Base-by-base conservation (phyloP, 352 stramenopile genomes). In the Stramenopiles sp. region DNA sequence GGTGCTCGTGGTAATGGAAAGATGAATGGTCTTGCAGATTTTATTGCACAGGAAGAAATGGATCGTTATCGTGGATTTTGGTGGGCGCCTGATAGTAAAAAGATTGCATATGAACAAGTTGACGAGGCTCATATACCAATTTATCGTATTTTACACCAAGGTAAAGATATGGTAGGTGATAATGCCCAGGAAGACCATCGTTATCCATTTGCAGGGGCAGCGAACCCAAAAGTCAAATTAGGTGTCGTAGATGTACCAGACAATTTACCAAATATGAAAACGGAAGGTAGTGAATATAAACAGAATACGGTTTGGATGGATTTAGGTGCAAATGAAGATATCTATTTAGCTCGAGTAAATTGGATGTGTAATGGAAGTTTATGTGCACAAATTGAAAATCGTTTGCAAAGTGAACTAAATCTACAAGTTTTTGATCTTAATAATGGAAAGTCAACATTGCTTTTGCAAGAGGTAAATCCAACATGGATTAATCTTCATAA, bases 1-100 rank as follows among this genome's bases (percentile, higher is more conserved):
- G 91, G 90, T 23, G 92, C 90, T 27, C 83, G 89, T 78, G 80
- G 43, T 1, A 33, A 78, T 30, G 84, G 90, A 31, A 88, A 90
- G 65, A 95, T 88, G 30, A 93, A 98, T 84, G 95, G 94, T 0
- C 81, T 98, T 7, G 94, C 95, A n/a, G 97, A 97, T 84, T 98
- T 97, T 84, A 82, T 98, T 6, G 96, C 94, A 1, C 93, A 98
- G 82, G 95, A 98, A 85, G 94, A 98, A 85, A 93, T 98, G 82
- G 93, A 94, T 82, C 90, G 94, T 32, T 98, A 97, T 86, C 84
- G 90, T 63, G 95, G 95, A 69, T 98, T 97, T 86, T 98, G 95
- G 95, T 97, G 92, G 91, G 90, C 89, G 29, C 89, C 90, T 0
- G 89, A 97, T 84, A 92, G 87, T 43, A 80, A 84, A 0, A 82